phyloP scores from a whole-genome alignment of 2,329 filamentous ascomycete genomes.

The Verticillium alfalfae region DNA sequence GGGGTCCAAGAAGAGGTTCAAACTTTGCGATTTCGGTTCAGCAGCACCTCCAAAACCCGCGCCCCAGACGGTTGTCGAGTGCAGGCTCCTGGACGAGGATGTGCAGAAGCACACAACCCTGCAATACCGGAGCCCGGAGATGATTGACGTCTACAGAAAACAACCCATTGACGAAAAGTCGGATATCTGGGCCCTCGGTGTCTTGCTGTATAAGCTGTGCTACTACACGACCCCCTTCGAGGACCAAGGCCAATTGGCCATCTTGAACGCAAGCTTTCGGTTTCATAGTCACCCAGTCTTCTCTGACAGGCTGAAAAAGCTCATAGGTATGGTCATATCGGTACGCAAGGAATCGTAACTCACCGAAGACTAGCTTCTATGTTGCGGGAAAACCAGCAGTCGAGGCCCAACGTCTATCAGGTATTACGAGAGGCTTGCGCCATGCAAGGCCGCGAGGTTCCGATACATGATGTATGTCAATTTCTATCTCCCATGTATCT shows the following conservation, averaged over 20 bases:
- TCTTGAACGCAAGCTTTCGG: slow-evolving; percentile 90
- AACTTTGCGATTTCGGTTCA: slow-evolving; percentile 97
- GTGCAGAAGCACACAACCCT: slow-evolving; percentile 95
- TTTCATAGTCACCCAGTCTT: slow-evolving; percentile 86
- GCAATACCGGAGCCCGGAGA: slow-evolving; percentile 96
- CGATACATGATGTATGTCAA: slow-evolving; percentile 76
- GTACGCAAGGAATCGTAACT: slow-evolving; percentile 7
- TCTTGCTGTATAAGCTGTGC: slow-evolving; percentile 94
- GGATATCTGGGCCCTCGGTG: slow-evolving; percentile 95
- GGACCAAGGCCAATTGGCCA: slow-evolving; percentile 94
- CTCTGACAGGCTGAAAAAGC: slow-evolving; percentile 79
- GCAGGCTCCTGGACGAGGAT: slow-evolving; percentile 90
- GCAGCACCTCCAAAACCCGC: slow-evolving; percentile 78
- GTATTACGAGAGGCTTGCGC: slow-evolving; percentile 79
- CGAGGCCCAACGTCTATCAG: slow-evolving; percentile 88
- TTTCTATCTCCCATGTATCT: slow-evolving; percentile 9
- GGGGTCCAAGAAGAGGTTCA: slow-evolving; percentile 70
- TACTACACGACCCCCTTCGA: slow-evolving; percentile 99
- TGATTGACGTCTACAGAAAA: slow-evolving; percentile 97
- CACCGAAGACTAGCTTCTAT: slow-evolving; percentile 61
- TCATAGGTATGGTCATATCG: slow-evolving; percentile 61
- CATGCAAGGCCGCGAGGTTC: slow-evolving; percentile 82
- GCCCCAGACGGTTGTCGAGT: slow-evolving; percentile 81
- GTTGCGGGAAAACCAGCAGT: slow-evolving; percentile 75
- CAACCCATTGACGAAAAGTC: slow-evolving; percentile 98